These are phyloP conservation scores for Combretum micranthum DNA, from an alignment of 345 rosid species.

Conservation along the genomic window DNA sequence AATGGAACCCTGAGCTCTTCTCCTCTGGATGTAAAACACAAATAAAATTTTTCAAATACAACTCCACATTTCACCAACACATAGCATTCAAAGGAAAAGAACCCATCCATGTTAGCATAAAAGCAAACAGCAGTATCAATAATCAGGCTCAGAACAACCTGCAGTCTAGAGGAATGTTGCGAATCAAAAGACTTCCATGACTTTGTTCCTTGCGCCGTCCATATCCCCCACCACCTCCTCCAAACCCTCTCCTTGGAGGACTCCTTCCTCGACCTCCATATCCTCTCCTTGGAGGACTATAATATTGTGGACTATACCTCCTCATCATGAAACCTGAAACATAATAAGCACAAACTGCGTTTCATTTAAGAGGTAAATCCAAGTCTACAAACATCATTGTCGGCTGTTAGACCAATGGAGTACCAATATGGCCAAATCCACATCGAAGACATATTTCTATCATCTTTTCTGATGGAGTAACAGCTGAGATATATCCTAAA, in stretches of 20 bases:
- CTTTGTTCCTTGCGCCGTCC: slow-evolving; percentile 73
- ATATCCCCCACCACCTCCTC: slow-evolving; percentile 50
- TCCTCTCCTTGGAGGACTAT: slow-evolving; percentile 92
- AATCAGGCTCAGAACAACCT: slow-evolving; percentile 30
- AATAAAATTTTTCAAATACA: not conserved
- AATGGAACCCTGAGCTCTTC: slow-evolving; percentile 84
- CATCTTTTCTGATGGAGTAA: too few species aligned
- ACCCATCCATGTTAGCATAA: not conserved
- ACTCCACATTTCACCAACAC: too few species aligned
- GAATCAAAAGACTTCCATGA: slow-evolving; percentile 81
- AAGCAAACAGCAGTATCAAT: not conserved
- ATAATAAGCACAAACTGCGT: not conserved
- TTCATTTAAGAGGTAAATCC: too few species aligned
- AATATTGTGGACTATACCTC: slow-evolving; percentile 74
- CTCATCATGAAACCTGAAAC: slow-evolving; percentile 35
- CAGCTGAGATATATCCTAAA: too few species aligned
- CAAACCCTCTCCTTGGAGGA: slow-evolving; percentile 64
- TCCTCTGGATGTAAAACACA: slow-evolving; percentile 38
- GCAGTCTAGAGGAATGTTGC: slow-evolving; percentile 93
- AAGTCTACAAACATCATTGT: too few species aligned
- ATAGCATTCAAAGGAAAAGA: not conserved
- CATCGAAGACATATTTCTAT: too few species aligned
- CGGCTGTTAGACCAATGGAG: too few species aligned
- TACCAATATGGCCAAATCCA: too few species aligned
- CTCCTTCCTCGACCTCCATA: slow-evolving; percentile 75